phyloP scores from a whole-genome alignment of 768 basidiomycete genomes.

The Naganishia vishniacii region DNA sequence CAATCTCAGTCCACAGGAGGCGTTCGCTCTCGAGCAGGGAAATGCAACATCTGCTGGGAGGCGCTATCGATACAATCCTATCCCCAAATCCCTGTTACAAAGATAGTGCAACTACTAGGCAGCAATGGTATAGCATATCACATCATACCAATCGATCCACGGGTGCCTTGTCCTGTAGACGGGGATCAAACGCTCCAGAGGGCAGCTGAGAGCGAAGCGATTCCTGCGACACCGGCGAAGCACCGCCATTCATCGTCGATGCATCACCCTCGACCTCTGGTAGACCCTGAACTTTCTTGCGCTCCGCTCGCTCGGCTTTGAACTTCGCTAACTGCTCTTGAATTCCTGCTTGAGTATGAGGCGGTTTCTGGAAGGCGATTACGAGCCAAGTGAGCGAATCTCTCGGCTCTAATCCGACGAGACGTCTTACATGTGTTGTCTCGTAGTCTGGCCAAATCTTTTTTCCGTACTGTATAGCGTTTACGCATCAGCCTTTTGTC shows the following conservation, averaged over 20 bases:
- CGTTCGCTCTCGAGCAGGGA: too few species aligned
- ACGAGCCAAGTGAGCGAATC: neutral
- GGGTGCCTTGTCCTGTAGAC: too few species aligned
- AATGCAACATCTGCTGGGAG: too few species aligned
- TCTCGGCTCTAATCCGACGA: neutral
- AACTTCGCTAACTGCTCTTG: slow-evolving; percentile 24
- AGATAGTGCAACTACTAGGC: too few species aligned
- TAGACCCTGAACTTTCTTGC: neutral
- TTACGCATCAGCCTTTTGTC: neutral
- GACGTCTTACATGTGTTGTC: slow-evolving; percentile 21
- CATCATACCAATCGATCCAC: too few species aligned
- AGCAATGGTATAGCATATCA: too few species aligned
- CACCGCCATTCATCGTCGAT: neutral
- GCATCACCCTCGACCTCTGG: neutral
- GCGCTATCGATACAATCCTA: too few species aligned
- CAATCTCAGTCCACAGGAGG: too few species aligned
- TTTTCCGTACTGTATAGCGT: slow-evolving; percentile 6
- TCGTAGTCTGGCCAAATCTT: slow-evolving; percentile 29
- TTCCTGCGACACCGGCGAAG: neutral
- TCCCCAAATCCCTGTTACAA: too few species aligned
- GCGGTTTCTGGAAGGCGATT: slow-evolving; percentile 10
- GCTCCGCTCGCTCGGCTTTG: slow-evolving; percentile 10
- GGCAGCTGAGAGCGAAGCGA: neutral
- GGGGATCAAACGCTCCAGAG: too few species aligned
- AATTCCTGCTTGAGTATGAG: slow-evolving; percentile 25